Percentiles rank a stretch among this genome's conserved stretches.
Evolutionary conservation across 2,329 filamentous ascomycete species (phyloP).

Genomic region (Penicillium brevicompactum): DNA sequence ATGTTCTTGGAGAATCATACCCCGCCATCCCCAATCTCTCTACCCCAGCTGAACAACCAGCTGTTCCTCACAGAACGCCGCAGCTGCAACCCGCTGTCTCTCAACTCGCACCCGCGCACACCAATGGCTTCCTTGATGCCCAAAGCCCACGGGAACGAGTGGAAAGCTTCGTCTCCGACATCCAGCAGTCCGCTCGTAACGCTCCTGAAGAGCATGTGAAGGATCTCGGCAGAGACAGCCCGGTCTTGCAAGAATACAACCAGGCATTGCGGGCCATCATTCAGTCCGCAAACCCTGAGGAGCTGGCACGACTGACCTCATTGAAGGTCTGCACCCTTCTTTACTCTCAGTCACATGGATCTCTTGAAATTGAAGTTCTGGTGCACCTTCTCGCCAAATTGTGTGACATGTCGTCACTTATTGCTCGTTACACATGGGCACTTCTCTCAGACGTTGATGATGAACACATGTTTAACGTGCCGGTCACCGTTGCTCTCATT

Average conservation of each 20-base stretch:
- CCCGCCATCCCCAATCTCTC: constrained; percentile 62
- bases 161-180: constrained; percentile 57
- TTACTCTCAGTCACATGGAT: constrained; percentile 56
- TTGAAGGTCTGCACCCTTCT: constrained; percentile 59
- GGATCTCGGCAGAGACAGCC: constrained; percentile 57
- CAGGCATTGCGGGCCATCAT: constrained; percentile 58
- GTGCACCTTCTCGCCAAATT: constrained; percentile 63
- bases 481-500: constrained; percentile 62
- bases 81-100: constrained; percentile 49
- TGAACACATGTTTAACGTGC: constrained; percentile 64
- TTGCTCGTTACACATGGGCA: constrained; percentile 55
- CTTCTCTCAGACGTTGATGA: constrained; percentile 57
- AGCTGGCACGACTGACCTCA: constrained; percentile 57
- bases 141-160: constrained; percentile 56
- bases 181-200: constrained; percentile 59
- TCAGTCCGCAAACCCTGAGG: constrained; percentile 58
- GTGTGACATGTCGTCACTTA: constrained; percentile 62
- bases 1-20: constrained; percentile 65
- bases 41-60: constrained; percentile 64
- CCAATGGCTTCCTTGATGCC: constrained; percentile 62
- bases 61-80: constrained; percentile 59
- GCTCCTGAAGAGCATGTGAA: constrained; percentile 60
- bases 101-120: constrained; percentile 35
- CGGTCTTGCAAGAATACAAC: constrained; percentile 61
- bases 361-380: constrained; percentile 65